Conservation (phyloP, 2,329 filamentous ascomycete genomes). For the Apiospora koreana region DNA sequence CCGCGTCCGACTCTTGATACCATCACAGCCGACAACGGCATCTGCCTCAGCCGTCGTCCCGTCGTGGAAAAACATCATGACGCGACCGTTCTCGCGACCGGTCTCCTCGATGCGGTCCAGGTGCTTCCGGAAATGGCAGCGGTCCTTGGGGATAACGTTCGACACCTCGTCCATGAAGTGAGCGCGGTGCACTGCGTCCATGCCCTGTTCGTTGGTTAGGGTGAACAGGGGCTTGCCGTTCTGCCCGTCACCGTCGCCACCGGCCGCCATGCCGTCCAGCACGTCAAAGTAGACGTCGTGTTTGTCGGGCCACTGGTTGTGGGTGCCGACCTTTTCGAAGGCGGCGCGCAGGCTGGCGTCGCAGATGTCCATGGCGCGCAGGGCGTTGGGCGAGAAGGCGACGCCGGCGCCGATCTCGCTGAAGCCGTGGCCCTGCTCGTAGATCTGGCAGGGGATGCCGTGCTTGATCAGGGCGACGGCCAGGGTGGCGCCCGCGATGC, state of each 20-base stretch:
- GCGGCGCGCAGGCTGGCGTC: constrained; percentile 8
- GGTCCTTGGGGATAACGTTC: constrained; percentile 22
- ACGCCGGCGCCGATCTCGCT: constrained; percentile 16
- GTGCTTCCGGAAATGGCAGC: constrained; percentile 28
- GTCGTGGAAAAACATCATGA: constrained; percentile 26
- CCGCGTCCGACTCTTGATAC: constrained; percentile 58
- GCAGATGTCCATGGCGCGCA: constrained; percentile 15
- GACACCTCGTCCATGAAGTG: constrained; percentile 29
- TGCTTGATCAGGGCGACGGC: constrained; percentile 11
- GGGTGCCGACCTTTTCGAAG: constrained; percentile 14
- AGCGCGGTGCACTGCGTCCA: constrained; percentile 23
- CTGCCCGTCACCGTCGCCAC: not conserved
- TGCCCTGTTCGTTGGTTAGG: constrained; percentile 3
- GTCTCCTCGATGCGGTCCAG: constrained; percentile 31
- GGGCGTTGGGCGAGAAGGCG: constrained; percentile 14
- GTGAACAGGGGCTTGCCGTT: not conserved
- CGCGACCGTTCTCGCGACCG: constrained; percentile 16
- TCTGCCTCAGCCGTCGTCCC: constrained; percentile 30
- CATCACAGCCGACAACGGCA: constrained; percentile 57
- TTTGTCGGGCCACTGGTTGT: constrained; percentile 14
- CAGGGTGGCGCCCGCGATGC: constrained; percentile 15
- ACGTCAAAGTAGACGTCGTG: constrained; percentile 16
- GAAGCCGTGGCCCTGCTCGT: constrained; percentile 15
- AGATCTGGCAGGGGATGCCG: constrained; percentile 9
- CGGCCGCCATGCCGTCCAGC: constrained; percentile 13